Conservation (phyloP, 83 land plant species). For the Diphasiastrum complanatum region DNA sequence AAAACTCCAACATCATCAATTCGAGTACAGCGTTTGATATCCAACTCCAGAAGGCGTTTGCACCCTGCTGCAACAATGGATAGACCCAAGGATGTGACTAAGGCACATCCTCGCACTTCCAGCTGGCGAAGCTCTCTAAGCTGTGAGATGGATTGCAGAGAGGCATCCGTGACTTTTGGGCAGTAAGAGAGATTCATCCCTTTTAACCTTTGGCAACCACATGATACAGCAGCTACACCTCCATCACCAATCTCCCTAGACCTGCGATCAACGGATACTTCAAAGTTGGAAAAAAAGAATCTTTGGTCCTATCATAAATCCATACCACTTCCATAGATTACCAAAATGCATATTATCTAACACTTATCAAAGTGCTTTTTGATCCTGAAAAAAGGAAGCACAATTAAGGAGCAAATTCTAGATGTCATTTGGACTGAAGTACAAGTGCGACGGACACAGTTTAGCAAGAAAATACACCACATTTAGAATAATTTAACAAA, state of each 20-base stretch:
- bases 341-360: no score
- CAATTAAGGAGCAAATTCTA: neutral
- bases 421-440: neutral
- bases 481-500: no score
- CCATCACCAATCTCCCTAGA: constrained; percentile 53
- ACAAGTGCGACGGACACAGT: neutral
- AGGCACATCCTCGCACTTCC: constrained; percentile 65
- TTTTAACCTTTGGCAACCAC: constrained; percentile 50
- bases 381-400: neutral
- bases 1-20: constrained; percentile 65
- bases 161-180: constrained; percentile 51
- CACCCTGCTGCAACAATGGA: constrained; percentile 58
- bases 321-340: neutral
- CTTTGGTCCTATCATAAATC: neutral
- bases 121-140: constrained; percentile 49
- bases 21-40: constrained; percentile 64
- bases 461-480: constrained; percentile 1
- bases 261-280: constrained; percentile 29
- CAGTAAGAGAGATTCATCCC: constrained; percentile 73
- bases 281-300: neutral
- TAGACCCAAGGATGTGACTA: constrained; percentile 56
- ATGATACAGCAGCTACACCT: constrained; percentile 55
- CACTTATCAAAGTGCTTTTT: no score
- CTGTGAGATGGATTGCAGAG: constrained; percentile 44
- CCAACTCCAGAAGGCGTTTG: constrained; percentile 50